Percentiles rank a stretch among this genome's conserved stretches.
Evolutionary conservation across 1,284 basidiomycete genomes (phyloP).

Genomic region (Fomitopsis pinicola): DNA sequence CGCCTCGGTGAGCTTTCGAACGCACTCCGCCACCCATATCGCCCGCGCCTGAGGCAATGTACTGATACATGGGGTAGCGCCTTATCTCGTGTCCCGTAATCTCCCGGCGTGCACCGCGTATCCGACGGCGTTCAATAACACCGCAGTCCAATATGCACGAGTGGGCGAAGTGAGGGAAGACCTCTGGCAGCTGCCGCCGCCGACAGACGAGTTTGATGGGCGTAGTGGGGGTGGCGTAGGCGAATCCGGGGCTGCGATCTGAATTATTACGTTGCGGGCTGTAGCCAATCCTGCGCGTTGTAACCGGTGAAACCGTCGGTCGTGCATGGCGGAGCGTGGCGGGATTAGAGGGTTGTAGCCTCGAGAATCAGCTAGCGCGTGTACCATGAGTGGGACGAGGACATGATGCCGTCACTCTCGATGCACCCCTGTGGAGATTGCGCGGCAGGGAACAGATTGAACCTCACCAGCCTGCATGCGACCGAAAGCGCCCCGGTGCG

Average conservation of each 20-base stretch:
- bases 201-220: not conserved
- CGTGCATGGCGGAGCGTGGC: too few species aligned
- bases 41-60: not conserved
- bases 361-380: not conserved
- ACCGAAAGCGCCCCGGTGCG: not conserved
- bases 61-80: conserved; percentile 30
- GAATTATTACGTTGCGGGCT: not conserved
- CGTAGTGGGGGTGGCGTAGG: not conserved
- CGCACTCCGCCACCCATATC: conserved; percentile 2
- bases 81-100: conserved; percentile 37
- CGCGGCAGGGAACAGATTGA: not conserved
- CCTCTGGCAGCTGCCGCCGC: conserved; percentile 28
- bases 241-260: not conserved
- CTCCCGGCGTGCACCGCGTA: conserved; percentile 45
- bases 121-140: conserved; percentile 68
- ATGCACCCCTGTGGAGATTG: not conserved
- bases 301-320: too few species aligned
- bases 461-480: not conserved
- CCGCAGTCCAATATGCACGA: conserved; percentile 49
- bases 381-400: not conserved
- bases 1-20: conserved; percentile 30
- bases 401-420: not conserved
- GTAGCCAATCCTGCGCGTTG: not conserved
- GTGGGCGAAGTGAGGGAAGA: conserved; percentile 18
- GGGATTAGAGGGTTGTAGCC: too few species aligned